Evolutionary conservation across 1,284 basidiomycete genomes (phyloP), one percentile per base, ranked within the genome.

Genomic region (Austroboletus rostrupii): DNA sequence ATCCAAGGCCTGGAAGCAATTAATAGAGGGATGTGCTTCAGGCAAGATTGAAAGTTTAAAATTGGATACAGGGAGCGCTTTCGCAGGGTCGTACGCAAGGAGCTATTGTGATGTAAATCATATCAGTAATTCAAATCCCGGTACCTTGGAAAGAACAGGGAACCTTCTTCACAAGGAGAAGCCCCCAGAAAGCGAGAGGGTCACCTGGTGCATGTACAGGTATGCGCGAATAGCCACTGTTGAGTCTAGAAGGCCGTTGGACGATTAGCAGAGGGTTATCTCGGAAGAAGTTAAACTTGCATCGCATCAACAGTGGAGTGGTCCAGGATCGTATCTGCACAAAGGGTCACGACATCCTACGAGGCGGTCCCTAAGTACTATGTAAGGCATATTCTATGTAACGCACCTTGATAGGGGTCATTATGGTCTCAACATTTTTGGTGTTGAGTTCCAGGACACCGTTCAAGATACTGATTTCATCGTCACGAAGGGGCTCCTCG

Each of bases 171-270:
- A 94, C 79, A 16, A 97, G 80, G 3, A 99, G 76, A 58, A 97
- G 80, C 0, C 96, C 96, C 13, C 90, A 72, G 63, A 97, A 97
- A 37, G 90, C 81, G 13, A 83, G 72, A 2, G 85, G 80, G 47
- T 89, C 79, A 5, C 80, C 81, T 3, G 88, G 79, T 58, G 89
- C 84, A 64, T 97, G 90, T 1, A 99, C 80, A 0, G 96, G 96
- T 58, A 98, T 92, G 21, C 96, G 85, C 2, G 93, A 97, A 67
- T 97, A 97, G 0, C 96, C 96, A 51, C 86, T 92, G 16, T 81
- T 66, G 16, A 89, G 65, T 46, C 81, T 87, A 57, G 20, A 26
- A 20, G 40, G 47, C n/a, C 29, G 49, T 45, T 55, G 48, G 47
- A 50, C 10, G 31, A 17, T 55, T 37, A 52, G 57, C 39, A 43